These are phyloP conservation scores for Platanus orientalis DNA, from an alignment of 164 flowering plant genomes.

Conservation along the genomic window DNA sequence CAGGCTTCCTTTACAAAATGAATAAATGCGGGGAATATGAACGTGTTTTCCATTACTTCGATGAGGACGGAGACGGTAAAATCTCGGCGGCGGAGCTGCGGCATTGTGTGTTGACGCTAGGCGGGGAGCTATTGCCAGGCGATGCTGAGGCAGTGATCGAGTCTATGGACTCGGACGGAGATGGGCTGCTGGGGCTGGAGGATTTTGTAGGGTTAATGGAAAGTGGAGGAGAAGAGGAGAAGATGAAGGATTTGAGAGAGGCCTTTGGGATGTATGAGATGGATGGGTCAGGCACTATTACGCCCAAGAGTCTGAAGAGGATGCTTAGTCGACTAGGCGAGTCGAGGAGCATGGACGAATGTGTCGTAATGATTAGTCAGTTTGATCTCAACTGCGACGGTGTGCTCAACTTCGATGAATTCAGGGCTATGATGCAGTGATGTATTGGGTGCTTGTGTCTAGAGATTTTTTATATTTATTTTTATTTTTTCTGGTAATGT, in stretches of 20 bases:
- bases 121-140: conserved; percentile 20
- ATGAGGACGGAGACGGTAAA: conserved; percentile 32
- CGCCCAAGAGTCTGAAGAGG: conserved; percentile 39
- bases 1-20: too few relatives aligned
- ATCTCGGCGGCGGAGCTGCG: conserved; percentile 35
- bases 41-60: conserved; percentile 33
- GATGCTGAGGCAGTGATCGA: conserved; percentile 31
- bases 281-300: conserved; percentile 34
- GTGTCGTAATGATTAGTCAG: conserved; percentile 34
- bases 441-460: too few relatives aligned
- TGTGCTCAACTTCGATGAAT: conserved; percentile 51
- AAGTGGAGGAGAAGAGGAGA: conserved; percentile 35
- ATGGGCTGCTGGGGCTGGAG: conserved; percentile 31
- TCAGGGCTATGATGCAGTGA: conserved; percentile 45
- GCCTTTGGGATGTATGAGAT: conserved; percentile 48
- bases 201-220: conserved; percentile 34
- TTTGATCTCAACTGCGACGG: conserved; percentile 61
- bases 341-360: conserved; percentile 22
- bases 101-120: conserved; percentile 16
- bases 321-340: conserved; percentile 35
- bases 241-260: conserved; percentile 26
- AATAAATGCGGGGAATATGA: conserved; percentile 25
- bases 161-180: conserved; percentile 29
- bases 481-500: too few relatives aligned
- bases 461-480: too few relatives aligned